Conservation (phyloP, 345 rosid genomes). For the Limnanthes douglasii region DNA sequence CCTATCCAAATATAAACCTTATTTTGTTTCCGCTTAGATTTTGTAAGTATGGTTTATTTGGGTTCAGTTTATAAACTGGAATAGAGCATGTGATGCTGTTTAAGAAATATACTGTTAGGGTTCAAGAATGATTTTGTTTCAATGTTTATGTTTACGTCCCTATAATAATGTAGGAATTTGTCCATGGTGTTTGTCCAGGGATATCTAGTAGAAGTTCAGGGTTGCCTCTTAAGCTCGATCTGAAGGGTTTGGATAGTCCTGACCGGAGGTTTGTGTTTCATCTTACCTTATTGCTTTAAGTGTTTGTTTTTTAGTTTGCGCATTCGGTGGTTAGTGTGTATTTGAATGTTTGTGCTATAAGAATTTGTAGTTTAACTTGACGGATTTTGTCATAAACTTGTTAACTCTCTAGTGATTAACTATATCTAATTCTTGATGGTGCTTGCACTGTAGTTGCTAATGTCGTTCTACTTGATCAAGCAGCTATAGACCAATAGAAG, state of each 20-base stretch:
- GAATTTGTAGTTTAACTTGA: constrained; percentile 1
- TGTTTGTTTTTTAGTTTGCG: not conserved
- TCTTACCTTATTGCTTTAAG: not conserved
- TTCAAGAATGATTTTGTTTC: not conserved
- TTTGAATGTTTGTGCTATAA: not conserved
- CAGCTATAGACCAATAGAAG: constrained; percentile 37
- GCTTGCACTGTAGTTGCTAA: not conserved
- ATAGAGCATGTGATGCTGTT: not conserved
- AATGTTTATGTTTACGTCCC: not conserved
- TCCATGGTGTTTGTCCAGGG: constrained; percentile 25
- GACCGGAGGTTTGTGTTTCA: constrained; percentile 28
- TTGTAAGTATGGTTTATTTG: not conserved
- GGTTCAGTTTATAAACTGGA: not conserved
- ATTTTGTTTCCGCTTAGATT: constrained; percentile 3
- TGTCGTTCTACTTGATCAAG: constrained; percentile 1
- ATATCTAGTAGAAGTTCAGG: constrained; percentile 26
- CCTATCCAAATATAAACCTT: not conserved
- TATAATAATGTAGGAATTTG: not conserved
- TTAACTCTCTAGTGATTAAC: too few species aligned
- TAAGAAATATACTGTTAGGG: not conserved
- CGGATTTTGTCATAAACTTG: too few species aligned
- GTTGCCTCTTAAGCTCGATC: constrained; percentile 17
- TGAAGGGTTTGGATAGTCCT: constrained; percentile 14
- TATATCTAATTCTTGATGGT: not conserved
- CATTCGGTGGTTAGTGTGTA: not conserved